Conservation (phyloP, 1,284 basidiomycete species). For the Ustilago shanxiensis region DNA sequence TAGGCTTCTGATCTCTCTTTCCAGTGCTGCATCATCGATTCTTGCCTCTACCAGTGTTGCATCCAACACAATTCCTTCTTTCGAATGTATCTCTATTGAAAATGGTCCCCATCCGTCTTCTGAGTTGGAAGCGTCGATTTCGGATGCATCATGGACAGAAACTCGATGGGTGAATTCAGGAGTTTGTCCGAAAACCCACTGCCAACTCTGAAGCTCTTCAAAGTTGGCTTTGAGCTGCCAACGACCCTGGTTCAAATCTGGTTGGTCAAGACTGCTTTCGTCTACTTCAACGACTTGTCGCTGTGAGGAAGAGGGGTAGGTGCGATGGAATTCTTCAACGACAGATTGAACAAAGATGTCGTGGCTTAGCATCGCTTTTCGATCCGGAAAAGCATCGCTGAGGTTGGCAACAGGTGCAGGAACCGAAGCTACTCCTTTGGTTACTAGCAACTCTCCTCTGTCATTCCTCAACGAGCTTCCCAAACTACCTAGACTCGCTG, state of each 20-base stretch:
- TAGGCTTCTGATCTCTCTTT: slow-evolving; percentile 18
- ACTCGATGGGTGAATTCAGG: slow-evolving; percentile 81
- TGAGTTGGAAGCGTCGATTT: slow-evolving; percentile 10
- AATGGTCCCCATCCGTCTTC: slow-evolving; percentile 33
- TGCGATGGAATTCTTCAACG: slow-evolving; percentile 78
- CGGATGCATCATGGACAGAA: slow-evolving; percentile 15
- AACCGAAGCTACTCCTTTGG: slow-evolving; percentile 89
- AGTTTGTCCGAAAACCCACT: slow-evolving; percentile 93
- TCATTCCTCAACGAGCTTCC: slow-evolving; percentile 74
- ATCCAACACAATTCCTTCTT: slow-evolving; percentile 49
- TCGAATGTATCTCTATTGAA: slow-evolving; percentile 42
- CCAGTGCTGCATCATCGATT: slow-evolving; percentile 16
- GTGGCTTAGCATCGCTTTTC: slow-evolving; percentile 74
- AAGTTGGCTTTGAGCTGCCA: slow-evolving; percentile 44
- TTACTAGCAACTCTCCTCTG: slow-evolving; percentile 80
- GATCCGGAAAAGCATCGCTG: slow-evolving; percentile 73
- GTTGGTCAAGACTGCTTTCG: slow-evolving; percentile 16
- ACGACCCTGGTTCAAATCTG: slow-evolving; percentile 19
- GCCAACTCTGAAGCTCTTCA: slow-evolving; percentile 79
- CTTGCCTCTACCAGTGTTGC: slow-evolving; percentile 34
- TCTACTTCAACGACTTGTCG: slow-evolving; percentile 30
- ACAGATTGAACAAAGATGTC: slow-evolving; percentile 80
- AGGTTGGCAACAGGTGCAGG: slow-evolving; percentile 92
- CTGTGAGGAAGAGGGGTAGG: slow-evolving; percentile 72
- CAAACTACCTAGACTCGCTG: slow-evolving; percentile 53